phyloP scores from a whole-genome alignment of 306 rosid species.

The Gillenia trifoliata region DNA sequence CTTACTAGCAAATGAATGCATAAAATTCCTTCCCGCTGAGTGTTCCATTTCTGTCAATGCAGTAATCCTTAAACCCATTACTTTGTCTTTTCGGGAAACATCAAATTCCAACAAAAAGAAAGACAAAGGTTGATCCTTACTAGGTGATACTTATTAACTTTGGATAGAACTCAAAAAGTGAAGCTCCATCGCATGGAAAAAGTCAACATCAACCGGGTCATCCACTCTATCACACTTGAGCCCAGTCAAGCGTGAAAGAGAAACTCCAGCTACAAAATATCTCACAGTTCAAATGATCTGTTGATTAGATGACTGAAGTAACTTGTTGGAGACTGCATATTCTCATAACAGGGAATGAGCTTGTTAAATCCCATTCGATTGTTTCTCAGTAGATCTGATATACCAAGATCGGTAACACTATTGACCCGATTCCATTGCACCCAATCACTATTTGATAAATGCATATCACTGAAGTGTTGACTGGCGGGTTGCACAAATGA shows the following conservation, averaged over 20 bases:
- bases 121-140: not conserved
- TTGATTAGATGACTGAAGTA: constrained; percentile 2
- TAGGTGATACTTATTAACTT: not conserved
- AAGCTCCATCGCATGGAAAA: not conserved
- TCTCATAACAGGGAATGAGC: constrained; percentile 8
- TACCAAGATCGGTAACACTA: not conserved
- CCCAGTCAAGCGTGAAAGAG: not conserved
- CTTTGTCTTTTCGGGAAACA: not conserved
- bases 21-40: not conserved
- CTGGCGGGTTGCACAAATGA: not conserved
- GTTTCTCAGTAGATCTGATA: constrained; percentile 5
- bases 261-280: not conserved
- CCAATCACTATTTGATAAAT: constrained; percentile 1
- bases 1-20: constrained; percentile 6
- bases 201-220: not conserved
- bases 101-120: not conserved
- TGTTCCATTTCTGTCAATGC: not conserved
- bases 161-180: not conserved
- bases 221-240: constrained; percentile 1
- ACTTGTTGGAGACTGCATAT: not conserved
- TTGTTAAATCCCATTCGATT: constrained; percentile 3
- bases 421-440: constrained; percentile 3
- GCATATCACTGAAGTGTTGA: not conserved
- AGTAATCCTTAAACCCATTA: constrained; percentile 1
- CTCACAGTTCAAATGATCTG: constrained; percentile 13